Evolutionary conservation across 2,329 filamentous ascomycete genomes (phyloP).

Genomic region (Bisporella sp.): DNA sequence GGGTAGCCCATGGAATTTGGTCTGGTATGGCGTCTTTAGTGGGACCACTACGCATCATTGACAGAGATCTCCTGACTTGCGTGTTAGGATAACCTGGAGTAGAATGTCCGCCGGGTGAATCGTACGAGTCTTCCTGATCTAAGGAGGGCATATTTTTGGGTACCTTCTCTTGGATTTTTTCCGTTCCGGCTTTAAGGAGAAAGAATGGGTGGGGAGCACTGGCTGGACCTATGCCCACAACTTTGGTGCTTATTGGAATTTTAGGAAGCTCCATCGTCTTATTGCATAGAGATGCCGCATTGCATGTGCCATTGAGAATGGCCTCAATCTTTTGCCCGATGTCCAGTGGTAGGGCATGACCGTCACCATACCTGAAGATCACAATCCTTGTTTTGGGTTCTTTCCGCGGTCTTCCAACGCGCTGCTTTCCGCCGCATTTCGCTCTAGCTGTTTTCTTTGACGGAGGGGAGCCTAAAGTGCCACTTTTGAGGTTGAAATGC

Average conservation of each 20-base stretch:
- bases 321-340: slow-evolving; percentile 56
- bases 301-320: slow-evolving; percentile 40
- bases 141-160: no score
- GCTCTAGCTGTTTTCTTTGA: slow-evolving; percentile 37
- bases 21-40: no score
- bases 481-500: slow-evolving; percentile 51
- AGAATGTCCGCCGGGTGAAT: no score
- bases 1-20: no score
- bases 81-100: no score
- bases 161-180: no score
- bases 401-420: slow-evolving; percentile 28
- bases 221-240: slow-evolving; percentile 19
- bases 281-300: background rate
- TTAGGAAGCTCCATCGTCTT: background rate
- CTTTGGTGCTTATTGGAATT: slow-evolving; percentile 14
- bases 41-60: no score
- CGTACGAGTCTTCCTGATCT: no score
- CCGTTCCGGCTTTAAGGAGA: slow-evolving; percentile 39
- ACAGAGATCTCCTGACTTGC: no score
- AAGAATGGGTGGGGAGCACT: slow-evolving; percentile 66
- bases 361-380: slow-evolving; percentile 51
- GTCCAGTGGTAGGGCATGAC: slow-evolving; percentile 35
- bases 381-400: slow-evolving; percentile 39
- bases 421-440: slow-evolving; percentile 5
- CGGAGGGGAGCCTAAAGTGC: slow-evolving; percentile 56